Conservation (phyloP, 2,329 filamentous ascomycete genomes). For the Cryphonectria carpinicola region DNA sequence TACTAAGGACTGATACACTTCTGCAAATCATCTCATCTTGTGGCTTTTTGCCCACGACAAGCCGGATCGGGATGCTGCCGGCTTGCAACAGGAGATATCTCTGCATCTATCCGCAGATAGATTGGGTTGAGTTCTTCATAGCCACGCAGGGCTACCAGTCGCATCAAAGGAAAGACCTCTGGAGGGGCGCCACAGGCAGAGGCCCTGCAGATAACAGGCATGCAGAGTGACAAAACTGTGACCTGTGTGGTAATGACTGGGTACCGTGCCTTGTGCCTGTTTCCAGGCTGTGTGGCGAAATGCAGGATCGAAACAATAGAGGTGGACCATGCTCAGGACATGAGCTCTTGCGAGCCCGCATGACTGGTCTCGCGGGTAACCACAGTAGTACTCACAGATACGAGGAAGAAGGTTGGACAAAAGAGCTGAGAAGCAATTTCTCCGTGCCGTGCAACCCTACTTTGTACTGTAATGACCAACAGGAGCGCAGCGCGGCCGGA, state of each 20-base stretch:
- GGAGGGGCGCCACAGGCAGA: not conserved
- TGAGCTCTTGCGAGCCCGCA: constrained; percentile 19
- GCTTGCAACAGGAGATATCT: not conserved
- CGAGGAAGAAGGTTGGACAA: not conserved
- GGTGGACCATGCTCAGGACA: constrained; percentile 10
- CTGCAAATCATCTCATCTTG: not conserved
- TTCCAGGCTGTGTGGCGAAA: constrained; percentile 17
- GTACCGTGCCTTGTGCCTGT: constrained; percentile 17
- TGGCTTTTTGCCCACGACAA: constrained; percentile 9
- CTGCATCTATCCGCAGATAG: not conserved
- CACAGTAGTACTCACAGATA: constrained; percentile 2
- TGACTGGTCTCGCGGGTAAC: constrained; percentile 10
- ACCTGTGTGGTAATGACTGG: constrained; percentile 7
- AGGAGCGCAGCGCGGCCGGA: constrained; percentile 16
- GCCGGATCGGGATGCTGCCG: not conserved
- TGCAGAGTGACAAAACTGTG: not conserved
- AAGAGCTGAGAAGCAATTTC: not conserved
- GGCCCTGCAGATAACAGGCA: not conserved
- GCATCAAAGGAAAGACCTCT: not conserved
- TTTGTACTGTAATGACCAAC: constrained; percentile 7
- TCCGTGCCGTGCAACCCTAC: constrained; percentile 3
- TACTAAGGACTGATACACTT: not conserved
- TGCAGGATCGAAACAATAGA: constrained; percentile 22
- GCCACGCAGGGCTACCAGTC: not conserved
- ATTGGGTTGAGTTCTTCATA: not conserved